Evolutionary conservation across 306 rosid species (phyloP).

Genomic region (Canavalia ensiformis): DNA sequence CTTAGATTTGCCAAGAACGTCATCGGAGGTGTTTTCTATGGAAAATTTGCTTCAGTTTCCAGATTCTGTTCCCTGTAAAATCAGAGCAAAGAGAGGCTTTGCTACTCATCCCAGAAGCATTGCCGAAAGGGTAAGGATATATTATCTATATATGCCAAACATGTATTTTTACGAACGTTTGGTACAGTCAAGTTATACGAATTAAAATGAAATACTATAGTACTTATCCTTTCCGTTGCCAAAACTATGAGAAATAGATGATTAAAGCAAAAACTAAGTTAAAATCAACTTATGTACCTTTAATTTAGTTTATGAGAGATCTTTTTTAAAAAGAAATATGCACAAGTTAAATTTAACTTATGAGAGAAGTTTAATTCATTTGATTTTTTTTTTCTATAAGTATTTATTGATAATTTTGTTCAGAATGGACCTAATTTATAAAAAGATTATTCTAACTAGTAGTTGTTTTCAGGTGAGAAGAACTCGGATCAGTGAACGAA

Average conservation of each 20-base stretch:
- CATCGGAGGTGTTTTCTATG: conserved; percentile 65
- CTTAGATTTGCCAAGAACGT: conserved; percentile 77
- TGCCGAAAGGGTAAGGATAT: conserved; percentile 78
- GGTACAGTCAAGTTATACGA: neutral
- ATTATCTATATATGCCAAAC: neutral
- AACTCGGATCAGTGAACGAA: conserved; percentile 93
- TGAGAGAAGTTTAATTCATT: no score
- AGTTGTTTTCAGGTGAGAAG: conserved; percentile 74
- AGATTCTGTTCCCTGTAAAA: conserved; percentile 85
- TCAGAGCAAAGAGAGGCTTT: conserved; percentile 95
- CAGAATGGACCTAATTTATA: no score
- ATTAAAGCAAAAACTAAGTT: neutral
- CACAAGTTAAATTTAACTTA: no score
- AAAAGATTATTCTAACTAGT: neutral
- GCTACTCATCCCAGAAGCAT: conserved; percentile 99
- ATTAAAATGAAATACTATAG: neutral
- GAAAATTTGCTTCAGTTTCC: conserved; percentile 78
- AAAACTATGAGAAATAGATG: conserved; percentile 16
- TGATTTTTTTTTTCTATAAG: no score
- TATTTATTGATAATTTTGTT: no score
- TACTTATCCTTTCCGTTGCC: neutral
- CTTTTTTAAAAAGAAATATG: no score
- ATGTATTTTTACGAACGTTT: neutral
- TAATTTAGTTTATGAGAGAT: no score
- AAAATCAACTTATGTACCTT: no score